phyloP scores from a whole-genome alignment of 1,139 yeast genomes.

The Yamadazyma blattariae region DNA sequence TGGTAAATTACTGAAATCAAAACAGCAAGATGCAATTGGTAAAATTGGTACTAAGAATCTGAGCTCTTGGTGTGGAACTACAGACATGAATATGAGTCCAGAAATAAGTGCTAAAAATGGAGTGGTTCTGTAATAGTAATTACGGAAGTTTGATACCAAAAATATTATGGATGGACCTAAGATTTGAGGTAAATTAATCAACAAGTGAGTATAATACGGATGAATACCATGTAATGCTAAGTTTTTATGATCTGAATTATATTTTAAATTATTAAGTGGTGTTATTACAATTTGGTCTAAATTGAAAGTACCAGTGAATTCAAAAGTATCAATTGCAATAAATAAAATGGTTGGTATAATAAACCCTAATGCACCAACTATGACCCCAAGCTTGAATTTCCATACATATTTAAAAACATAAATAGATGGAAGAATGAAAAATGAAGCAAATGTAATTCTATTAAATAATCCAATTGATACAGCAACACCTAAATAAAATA shows the following conservation, averaged over 20 bases:
- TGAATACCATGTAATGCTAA: slow-evolving; percentile 81
- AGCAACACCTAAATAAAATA: slow-evolving; percentile 47
- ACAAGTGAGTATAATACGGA: slow-evolving; percentile 67
- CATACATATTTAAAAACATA: slow-evolving; percentile 37
- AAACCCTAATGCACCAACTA: slow-evolving; percentile 28
- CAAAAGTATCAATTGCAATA: slow-evolving; percentile 54
- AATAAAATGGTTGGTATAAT: slow-evolving; percentile 32
- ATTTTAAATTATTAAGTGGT: slow-evolving; percentile 72
- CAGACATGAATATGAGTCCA: slow-evolving; percentile 60
- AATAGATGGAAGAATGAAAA: slow-evolving; percentile 59
- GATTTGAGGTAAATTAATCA: slow-evolving; percentile 74
- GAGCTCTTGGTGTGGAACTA: slow-evolving; percentile 88
- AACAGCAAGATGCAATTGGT: slow-evolving; percentile 67
- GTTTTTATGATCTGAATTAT: slow-evolving; percentile 61
- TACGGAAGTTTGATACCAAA: slow-evolving; percentile 30
- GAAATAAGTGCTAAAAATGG: slow-evolving; percentile 62
- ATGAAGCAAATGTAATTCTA: slow-evolving; percentile 79
- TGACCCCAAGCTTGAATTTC: slow-evolving; percentile 22
- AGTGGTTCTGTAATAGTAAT: slow-evolving; percentile 39
- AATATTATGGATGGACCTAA: slow-evolving; percentile 69
- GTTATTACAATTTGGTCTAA: slow-evolving; percentile 46
- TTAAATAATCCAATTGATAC: slow-evolving; percentile 74
- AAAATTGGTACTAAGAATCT: slow-evolving; percentile 77
- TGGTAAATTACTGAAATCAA: slow-evolving; percentile 35
- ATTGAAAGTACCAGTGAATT: slow-evolving; percentile 8